Base-by-base conservation (phyloP, 371 early-diverging fungal species). In the Modicella reniformis region DNA sequence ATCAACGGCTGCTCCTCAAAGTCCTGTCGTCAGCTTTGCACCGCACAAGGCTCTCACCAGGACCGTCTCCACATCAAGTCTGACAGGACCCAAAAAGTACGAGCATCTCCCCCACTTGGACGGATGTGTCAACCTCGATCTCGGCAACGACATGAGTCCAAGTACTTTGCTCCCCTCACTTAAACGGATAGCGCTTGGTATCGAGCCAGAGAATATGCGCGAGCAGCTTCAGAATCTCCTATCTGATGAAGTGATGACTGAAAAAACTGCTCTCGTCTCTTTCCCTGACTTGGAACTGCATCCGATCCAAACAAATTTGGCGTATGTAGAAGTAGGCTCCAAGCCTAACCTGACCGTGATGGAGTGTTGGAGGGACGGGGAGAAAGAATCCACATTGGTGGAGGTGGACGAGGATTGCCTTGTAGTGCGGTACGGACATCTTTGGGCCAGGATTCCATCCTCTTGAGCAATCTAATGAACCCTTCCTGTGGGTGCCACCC, bases 281-380 rank as follows among this genome's bases (percentile, higher is more conserved):
- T 75, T 75, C 34, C 76, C 76, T 0, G 63, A 63, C 23, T 57
- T 75, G 37, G 76, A 75, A 32, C 52, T 75, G 28, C 44, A 56
- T 28, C 47, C 72, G 0, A 51, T 64, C n/a, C 64, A 71, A 40
- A 67, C 54, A n/a, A 64, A 72, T n/a, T 23, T 76, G n/a, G 72
- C 77, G 12, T 76, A 59, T 56, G 72, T 59, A 33, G 77, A 72
- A 40, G 68, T 65, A 8, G 65, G 77, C 28, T 69, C 41, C 28
- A 72, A 68, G 17, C 19, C 51, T 7, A 67, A 71, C 25, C 47
- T 64, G 44, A 65, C 55, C 49, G 29, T 71, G n/a, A 53, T 76
- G 15, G 77, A 76, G 44, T 76, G 77, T 47, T 76, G 72, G 77
- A 62, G 67, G 37, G 69, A 67, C 9, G 75, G 70, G 3, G 70